Base-by-base conservation (phyloP, 2,329 filamentous ascomycete genomes). In the Fusarium globosum region DNA sequence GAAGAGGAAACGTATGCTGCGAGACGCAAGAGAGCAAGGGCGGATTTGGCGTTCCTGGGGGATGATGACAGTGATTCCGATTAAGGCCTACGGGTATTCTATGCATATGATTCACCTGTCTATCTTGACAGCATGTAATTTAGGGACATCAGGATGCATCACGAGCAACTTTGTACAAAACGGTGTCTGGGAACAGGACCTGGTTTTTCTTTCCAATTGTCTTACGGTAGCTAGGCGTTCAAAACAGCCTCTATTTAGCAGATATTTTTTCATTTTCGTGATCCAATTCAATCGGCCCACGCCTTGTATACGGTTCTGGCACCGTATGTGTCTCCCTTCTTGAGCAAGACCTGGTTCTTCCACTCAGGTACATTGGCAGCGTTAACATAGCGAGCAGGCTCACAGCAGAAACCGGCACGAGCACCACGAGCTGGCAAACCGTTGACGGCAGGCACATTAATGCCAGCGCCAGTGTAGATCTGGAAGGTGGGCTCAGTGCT, bases 401-500 rank as follows among this genome's bases (percentile, higher is more conserved):
- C 96, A 48, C 97, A 92, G 82, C 95, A 97, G 85, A 98, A 97
- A 0, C 93, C 96, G 49, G 91, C 90, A 55, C 94, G 89, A 8
- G 89, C 80, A 0, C 88, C 89, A 55, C 94, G 88, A 2, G 92
- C 91, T 1, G 92, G 89, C 35, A 89, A 82, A 6, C 86, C 86
- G n/a, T 86, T 87, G 7, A 90, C 86, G 36, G 85, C 92, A 0
- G 93, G 92, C 18, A 97, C 92, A 77, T 96, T 85, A 74, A 97
- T 95, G 79, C 91, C 92, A 79, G 93, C 92, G 73, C 96, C 96
- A 0, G 95, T 97, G 84, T 98, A 98, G 85, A 98, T 97, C 82
- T 98, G 96, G 87, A 98, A 98, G 0, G 94, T 94, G 1, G 96
- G 96, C 86, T 98, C 96, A 0, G 96, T 98, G 85, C 94, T 96